Conservation (phyloP, 1,139 yeast species). For the Debaryomycetaceae sp. region DNA sequence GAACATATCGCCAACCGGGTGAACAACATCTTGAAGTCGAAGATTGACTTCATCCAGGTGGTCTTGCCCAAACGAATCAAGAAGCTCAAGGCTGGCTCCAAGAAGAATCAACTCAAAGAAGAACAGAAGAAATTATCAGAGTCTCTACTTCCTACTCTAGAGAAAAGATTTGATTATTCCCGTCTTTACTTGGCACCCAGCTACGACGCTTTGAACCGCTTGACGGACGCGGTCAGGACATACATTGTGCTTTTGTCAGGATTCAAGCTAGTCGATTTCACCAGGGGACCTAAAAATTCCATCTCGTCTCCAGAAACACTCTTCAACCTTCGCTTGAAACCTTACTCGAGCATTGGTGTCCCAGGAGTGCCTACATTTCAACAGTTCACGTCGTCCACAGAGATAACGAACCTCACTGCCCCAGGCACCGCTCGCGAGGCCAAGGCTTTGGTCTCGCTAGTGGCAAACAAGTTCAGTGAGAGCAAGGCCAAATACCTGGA, state of each 20-base stretch:
- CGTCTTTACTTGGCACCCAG: slow-evolving; percentile 23
- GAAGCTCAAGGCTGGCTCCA: slow-evolving; percentile 44
- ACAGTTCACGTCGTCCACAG: slow-evolving; percentile 22
- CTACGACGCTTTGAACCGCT: slow-evolving; percentile 33
- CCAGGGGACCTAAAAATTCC: slow-evolving; percentile 33
- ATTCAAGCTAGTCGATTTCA: slow-evolving; percentile 22
- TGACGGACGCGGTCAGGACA: slow-evolving; percentile 23
- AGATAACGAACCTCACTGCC: slow-evolving; percentile 7
- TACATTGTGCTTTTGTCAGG: slow-evolving; percentile 22
- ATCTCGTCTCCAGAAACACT: slow-evolving; percentile 46
- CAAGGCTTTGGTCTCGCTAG: slow-evolving; percentile 8
- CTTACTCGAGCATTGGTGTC: slow-evolving; percentile 79
- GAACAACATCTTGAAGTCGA: slow-evolving; percentile 30
- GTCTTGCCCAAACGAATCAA: slow-evolving; percentile 45
- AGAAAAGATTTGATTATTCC: slow-evolving; percentile 15
- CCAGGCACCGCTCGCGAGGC: slow-evolving; percentile 1
- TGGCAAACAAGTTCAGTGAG: slow-evolving; percentile 13
- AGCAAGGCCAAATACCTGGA: slow-evolving; percentile 9
- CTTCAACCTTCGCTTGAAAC: slow-evolving; percentile 72
- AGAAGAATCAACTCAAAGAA: slow-evolving; percentile 32
- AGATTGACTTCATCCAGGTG: slow-evolving; percentile 27
- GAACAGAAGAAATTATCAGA: slow-evolving; percentile 15
- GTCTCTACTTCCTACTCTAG: slow-evolving; percentile 22
- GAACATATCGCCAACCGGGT: slow-evolving; percentile 51
- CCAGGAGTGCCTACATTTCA: slow-evolving; percentile 60